Conservation (phyloP, 352 stramenopile species). For the Pythium apleroticum region DNA sequence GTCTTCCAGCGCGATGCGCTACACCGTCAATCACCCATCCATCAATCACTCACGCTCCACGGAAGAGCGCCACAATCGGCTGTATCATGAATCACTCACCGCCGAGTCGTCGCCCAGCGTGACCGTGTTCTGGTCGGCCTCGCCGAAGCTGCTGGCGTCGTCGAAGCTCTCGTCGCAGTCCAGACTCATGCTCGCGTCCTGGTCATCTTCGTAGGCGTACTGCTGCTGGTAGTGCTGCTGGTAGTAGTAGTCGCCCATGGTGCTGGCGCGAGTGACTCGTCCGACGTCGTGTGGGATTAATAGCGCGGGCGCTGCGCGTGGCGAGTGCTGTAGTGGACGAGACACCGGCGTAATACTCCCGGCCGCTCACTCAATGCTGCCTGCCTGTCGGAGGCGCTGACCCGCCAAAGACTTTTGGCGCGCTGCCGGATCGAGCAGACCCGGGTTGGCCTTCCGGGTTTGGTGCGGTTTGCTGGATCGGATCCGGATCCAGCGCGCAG, state of each 20-base stretch:
- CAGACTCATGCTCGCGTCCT: slow-evolving; percentile 38
- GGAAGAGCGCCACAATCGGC: neutral
- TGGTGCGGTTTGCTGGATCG: slow-evolving; percentile 15
- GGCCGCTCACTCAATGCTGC: slow-evolving; percentile 2
- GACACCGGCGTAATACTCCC: neutral
- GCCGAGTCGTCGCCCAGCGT: slow-evolving; percentile 31
- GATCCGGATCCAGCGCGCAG: slow-evolving; percentile 7
- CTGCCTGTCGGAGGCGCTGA: too few species aligned
- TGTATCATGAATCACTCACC: too few species aligned
- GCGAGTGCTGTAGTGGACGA: slow-evolving; percentile 1
- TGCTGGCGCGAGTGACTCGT: neutral
- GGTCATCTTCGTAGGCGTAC: slow-evolving; percentile 39
- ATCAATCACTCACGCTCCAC: neutral
- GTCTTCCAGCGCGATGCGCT: slow-evolving; percentile 76
- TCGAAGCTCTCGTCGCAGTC: slow-evolving; percentile 84
- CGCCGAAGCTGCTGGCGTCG: slow-evolving; percentile 48
- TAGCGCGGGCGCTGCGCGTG: neutral
- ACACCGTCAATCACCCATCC: neutral
- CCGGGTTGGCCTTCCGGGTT: slow-evolving; percentile 1
- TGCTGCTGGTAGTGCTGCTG: slow-evolving; percentile 33
- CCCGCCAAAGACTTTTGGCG: slow-evolving; percentile 30
- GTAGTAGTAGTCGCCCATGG: slow-evolving; percentile 23
- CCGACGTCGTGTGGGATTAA: neutral
- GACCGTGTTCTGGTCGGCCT: slow-evolving; percentile 33
- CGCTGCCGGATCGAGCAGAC: slow-evolving; percentile 9